Percentiles rank a stretch among this genome's conserved stretches.
phyloP scores from a whole-genome alignment of 768 basidiomycete genomes.

The Austroboletus eburneus region DNA sequence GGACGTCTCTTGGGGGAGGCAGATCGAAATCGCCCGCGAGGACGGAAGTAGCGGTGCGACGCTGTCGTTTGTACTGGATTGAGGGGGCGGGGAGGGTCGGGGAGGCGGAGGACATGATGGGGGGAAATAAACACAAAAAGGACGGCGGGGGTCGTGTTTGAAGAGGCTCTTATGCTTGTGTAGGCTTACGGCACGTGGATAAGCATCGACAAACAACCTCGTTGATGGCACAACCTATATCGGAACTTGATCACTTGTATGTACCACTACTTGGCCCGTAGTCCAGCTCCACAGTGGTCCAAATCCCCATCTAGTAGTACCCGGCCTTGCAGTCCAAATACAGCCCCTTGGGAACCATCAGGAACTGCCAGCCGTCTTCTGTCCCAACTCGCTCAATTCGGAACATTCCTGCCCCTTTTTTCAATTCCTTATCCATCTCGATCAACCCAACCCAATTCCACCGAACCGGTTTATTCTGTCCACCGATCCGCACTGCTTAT shows the following conservation, averaged over 20 bases:
- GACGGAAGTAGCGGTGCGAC: constrained; percentile 70
- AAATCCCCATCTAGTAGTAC: no score
- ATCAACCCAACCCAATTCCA: constrained; percentile 16
- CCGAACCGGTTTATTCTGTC: constrained; percentile 11
- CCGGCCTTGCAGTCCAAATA: background rate
- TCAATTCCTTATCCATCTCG: constrained; percentile 19
- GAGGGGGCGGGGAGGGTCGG: constrained; percentile 10
- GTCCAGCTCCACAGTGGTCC: background rate
- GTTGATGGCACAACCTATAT: constrained; percentile 30
- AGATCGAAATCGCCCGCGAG: constrained; percentile 74
- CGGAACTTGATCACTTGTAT: constrained; percentile 16
- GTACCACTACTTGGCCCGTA: background rate
- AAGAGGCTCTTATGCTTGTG: constrained; percentile 33
- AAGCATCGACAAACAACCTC: constrained; percentile 34
- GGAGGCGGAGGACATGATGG: constrained; percentile 21
- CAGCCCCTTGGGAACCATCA: constrained; percentile 29
- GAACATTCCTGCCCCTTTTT: constrained; percentile 13
- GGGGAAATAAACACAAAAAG: constrained; percentile 19
- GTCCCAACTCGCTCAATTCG: constrained; percentile 20
- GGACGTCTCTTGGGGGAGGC: constrained; percentile 63
- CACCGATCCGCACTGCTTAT: constrained; percentile 7
- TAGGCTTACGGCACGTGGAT: constrained; percentile 34
- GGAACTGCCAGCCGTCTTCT: constrained; percentile 26
- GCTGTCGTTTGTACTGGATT: constrained; percentile 33
- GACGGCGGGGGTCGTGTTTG: constrained; percentile 32